Evolutionary conservation across 2,329 filamentous ascomycete genomes (phyloP).

Genomic region (Hysterium pulicare): DNA sequence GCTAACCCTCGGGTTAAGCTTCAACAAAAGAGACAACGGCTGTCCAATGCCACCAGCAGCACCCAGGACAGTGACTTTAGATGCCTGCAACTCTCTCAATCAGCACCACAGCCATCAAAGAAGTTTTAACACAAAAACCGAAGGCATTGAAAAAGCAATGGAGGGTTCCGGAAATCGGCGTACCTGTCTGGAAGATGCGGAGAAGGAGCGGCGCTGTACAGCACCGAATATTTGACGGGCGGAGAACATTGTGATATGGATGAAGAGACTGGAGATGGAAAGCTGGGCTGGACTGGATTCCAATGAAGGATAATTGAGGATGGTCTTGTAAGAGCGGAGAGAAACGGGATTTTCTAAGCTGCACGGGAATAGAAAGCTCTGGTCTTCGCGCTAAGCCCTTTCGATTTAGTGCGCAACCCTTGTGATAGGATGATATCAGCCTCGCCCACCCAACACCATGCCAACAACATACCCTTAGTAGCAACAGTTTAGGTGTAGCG

Average conservation of each 20-base stretch:
- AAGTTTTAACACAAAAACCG: constrained; percentile 6
- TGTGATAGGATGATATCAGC: too few species aligned
- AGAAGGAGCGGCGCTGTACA: constrained; percentile 52
- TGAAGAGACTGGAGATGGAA: constrained; percentile 21
- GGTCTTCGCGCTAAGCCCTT: not conserved
- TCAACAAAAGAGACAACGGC: constrained; percentile 93
- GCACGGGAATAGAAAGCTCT: not conserved
- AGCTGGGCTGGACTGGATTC: constrained; percentile 19
- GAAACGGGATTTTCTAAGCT: not conserved
- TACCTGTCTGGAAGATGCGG: constrained; percentile 51
- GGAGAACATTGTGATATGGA: constrained; percentile 62
- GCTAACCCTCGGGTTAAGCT: constrained; percentile 93
- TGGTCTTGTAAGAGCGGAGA: not conserved
- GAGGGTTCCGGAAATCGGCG: constrained; percentile 17
- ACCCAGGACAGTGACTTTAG: constrained; percentile 96
- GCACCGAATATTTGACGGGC: constrained; percentile 51
- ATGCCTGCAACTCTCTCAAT: constrained; percentile 59
- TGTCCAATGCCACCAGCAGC: constrained; percentile 98
- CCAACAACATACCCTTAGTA: too few species aligned
- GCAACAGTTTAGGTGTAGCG: too few species aligned
- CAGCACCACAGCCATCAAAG: constrained; percentile 20
- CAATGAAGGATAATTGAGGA: not conserved
- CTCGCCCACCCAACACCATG: too few species aligned
- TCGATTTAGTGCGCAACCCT: too few species aligned
- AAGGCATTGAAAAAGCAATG: constrained; percentile 21